A percentile compares a stretch with the other conserved stretches of the same genome.
phyloP scores from a whole-genome alignment of 2,329 filamentous ascomycete species.

The Sporothrix mexicana region DNA sequence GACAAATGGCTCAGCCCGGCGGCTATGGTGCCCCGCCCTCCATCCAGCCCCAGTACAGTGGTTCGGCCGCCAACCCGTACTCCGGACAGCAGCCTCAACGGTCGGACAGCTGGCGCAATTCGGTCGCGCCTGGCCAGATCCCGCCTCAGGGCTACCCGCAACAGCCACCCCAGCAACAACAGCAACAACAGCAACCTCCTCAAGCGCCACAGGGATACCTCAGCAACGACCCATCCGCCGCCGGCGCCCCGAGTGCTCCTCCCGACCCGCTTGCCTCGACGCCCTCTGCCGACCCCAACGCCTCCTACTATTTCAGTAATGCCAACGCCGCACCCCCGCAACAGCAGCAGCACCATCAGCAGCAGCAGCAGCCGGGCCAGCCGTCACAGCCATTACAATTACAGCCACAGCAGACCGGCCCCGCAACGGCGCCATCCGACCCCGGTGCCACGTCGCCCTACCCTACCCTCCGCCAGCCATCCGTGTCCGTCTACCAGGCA shows the following conservation, averaged over 20 bases:
- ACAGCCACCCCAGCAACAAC: conserved; percentile 35
- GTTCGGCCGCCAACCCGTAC: conserved; percentile 49
- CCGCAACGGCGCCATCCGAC: conserved; percentile 51
- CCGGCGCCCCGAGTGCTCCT: conserved; percentile 35
- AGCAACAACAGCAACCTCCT: conserved; percentile 12
- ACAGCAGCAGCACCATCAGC: conserved; percentile 44
- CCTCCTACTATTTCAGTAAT: conserved; percentile 63
- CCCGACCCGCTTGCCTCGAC: conserved; percentile 46
- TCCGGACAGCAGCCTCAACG: conserved; percentile 55
- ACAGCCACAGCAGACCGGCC: conserved; percentile 46
- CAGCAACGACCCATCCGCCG: conserved; percentile 17
- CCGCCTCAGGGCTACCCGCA: conserved; percentile 44
- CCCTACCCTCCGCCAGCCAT: conserved; percentile 56
- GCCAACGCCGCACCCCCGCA: conserved; percentile 42
- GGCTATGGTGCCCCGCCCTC: conserved; percentile 52
- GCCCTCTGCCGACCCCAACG: conserved; percentile 57
- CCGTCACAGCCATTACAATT: conserved; percentile 43
- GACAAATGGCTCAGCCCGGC: conserved; percentile 57
- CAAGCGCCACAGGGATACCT: conserved; percentile 30
- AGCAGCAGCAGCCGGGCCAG: conserved; percentile 39
- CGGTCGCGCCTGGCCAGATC: conserved; percentile 47
- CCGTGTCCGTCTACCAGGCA: conserved; percentile 53
- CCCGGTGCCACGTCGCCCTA: conserved; percentile 55
- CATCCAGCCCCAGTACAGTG: conserved; percentile 51
- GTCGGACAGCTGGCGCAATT: conserved; percentile 58